Conservation (phyloP, 2,329 filamentous ascomycete genomes). For the Pleomassaria siparia region DNA sequence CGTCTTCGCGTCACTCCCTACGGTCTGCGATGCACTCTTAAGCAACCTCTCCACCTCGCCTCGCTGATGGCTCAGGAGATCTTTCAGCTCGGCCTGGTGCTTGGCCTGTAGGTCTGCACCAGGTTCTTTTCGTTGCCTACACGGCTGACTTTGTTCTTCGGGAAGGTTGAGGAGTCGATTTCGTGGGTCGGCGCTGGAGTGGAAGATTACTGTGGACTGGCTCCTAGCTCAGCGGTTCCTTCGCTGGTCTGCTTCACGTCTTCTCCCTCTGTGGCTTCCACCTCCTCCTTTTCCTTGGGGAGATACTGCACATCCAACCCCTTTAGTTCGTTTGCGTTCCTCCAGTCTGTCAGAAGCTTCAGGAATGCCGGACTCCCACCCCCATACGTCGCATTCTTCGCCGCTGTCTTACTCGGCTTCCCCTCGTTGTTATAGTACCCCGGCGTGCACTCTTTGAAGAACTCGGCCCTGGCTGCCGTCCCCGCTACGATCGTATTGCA, state of each 20-base stretch:
- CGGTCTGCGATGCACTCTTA: background rate
- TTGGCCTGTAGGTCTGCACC: constrained; percentile 15
- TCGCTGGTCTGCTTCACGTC: background rate
- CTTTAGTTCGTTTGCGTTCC: constrained; percentile 25
- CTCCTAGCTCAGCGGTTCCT: background rate
- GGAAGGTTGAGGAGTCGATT: background rate
- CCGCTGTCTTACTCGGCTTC: constrained; percentile 15
- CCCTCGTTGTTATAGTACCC: constrained; percentile 52
- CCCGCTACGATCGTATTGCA: constrained; percentile 43
- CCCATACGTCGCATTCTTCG: constrained; percentile 30
- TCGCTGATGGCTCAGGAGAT: constrained; percentile 12
- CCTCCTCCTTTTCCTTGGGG: constrained; percentile 1
- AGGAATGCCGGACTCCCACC: constrained; percentile 35
- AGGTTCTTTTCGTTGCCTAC: constrained; percentile 1
- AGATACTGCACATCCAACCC: constrained; percentile 30
- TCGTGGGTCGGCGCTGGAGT: background rate
- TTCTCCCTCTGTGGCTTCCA: background rate
- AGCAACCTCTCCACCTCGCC: constrained; percentile 11
- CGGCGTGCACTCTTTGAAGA: constrained; percentile 55
- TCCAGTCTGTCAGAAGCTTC: constrained; percentile 37
- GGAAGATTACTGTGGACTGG: background rate
- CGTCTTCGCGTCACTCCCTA: background rate
- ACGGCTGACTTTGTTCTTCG: background rate
- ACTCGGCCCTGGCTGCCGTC: constrained; percentile 44
- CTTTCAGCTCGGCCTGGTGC: constrained; percentile 15